These are phyloP conservation scores for Xylaria acuta DNA, from an alignment of 495 filamentous ascomycete genomes.

Conservation along the genomic window DNA sequence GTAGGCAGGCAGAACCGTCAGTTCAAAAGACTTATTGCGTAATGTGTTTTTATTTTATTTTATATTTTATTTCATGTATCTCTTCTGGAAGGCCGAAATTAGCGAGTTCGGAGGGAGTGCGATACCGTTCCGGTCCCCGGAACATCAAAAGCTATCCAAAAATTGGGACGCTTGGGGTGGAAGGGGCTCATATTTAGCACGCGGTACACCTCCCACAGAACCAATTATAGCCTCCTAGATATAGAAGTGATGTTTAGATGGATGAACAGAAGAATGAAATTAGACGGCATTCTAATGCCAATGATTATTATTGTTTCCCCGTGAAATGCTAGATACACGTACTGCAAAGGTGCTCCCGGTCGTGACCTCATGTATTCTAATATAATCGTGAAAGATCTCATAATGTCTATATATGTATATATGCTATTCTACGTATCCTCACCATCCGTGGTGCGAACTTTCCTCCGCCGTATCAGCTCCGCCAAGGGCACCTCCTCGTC, in stretches of 20 bases:
- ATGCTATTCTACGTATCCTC: slow-evolving; percentile 28
- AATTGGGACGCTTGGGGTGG: neutral
- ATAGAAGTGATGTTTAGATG: slow-evolving; percentile 10
- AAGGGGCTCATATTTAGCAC: neutral
- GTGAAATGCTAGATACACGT: neutral
- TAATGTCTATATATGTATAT: slow-evolving; percentile 9
- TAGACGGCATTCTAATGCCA: neutral
- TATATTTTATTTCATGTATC: neutral
- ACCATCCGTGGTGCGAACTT: slow-evolving; percentile 40
- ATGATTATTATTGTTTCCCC: neutral
- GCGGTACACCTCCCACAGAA: neutral
- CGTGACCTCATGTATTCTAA: neutral
- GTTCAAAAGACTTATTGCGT: slow-evolving; percentile 12
- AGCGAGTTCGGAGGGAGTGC: neutral
- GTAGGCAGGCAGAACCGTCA: slow-evolving; percentile 20
- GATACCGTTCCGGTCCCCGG: neutral
- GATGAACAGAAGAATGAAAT: slow-evolving; percentile 16
- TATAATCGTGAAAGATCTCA: neutral
- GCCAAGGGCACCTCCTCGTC: slow-evolving; percentile 83
- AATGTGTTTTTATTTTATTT: neutral
- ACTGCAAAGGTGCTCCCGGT: too few relatives aligned
- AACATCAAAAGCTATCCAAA: neutral
- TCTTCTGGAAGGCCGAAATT: neutral
- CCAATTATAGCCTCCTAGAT: neutral
- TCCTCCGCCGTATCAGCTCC: slow-evolving; percentile 64